Evolutionary conservation across 768 basidiomycete species (phyloP), one percentile per base, ranked within the genome.

Genomic region (Rhodocollybia butyracea): DNA sequence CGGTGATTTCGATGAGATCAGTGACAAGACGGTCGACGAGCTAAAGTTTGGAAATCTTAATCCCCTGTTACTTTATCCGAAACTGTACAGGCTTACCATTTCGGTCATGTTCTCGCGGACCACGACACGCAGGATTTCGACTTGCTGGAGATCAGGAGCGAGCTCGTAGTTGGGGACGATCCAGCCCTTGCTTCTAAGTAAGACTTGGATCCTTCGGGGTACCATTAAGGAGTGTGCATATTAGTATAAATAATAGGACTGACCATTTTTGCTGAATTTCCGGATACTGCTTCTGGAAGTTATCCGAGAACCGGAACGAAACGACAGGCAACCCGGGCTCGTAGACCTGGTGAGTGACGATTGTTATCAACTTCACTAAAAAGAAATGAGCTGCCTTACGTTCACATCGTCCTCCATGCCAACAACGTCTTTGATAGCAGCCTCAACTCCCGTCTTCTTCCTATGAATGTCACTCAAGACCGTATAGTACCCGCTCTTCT

Each of bases 101-200:
- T 76, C 82, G 1, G 79, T 78, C 63, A 85, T 73, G 41, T 73
- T 81, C 63, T 85, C 84, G n/a, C 81, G 75, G 6, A 85, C 75
- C 26, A 87, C 86, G 10, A 86, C 84, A 46, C 85, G 79, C 40
- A 88, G 73, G 41, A 88, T 84, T 59, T 87, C 80, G 22, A 76
- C 67, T 12, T 79, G 69, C 52, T 86, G 74, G 31, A 78, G 63
- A 10, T 74, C 73, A 2, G 86, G 84, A 12, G 86, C 76, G 17
- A 79, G 57, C 54, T 79, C 76, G 51, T 80, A 80, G 57, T 80
- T 79, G 0, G 79, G 80, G 2, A 78, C 74, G 46, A 81, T 78
- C 79, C 79, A 76, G 30, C 12, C 21, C 15, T n/a, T 8, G 30
- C 4, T 12, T n/a, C 13, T n/a, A 51, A 12, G 41, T 17, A 53